These are phyloP conservation scores for Camelina neglecta DNA, from an alignment of 345 rosid species.

Conservation along the genomic window DNA sequence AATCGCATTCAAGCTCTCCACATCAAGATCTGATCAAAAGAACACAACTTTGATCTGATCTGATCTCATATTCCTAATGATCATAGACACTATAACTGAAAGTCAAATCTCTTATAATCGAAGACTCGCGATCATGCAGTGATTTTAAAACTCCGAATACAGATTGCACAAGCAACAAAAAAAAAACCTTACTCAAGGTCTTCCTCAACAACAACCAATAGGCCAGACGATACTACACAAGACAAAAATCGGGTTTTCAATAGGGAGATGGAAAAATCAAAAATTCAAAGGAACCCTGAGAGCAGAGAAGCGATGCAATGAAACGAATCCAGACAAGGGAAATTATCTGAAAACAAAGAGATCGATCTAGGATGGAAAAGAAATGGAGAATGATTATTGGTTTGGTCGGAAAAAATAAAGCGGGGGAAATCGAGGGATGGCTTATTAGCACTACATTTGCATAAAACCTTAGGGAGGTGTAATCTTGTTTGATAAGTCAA, in stretches of 20 bases:
- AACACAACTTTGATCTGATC: slow-evolving; percentile 7
- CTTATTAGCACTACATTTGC: slow-evolving; percentile 26
- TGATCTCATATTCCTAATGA: slow-evolving; percentile 40
- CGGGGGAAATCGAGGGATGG: slow-evolving; percentile 30
- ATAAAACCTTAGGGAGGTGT: slow-evolving; percentile 14
- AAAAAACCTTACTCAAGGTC: slow-evolving; percentile 28
- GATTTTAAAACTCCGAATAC: background rate
- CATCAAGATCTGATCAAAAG: slow-evolving; percentile 52
- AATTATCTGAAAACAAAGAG: slow-evolving; percentile 16
- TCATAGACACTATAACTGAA: slow-evolving; percentile 30
- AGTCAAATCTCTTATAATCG: slow-evolving; percentile 31
- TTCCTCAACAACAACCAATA: slow-evolving; percentile 18
- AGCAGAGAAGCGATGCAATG: slow-evolving; percentile 28
- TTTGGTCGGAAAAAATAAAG: slow-evolving; percentile 19
- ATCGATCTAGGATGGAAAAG: slow-evolving; percentile 27
- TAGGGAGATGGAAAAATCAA: background rate
- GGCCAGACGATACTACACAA: background rate
- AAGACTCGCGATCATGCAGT: slow-evolving; percentile 23
- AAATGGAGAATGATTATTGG: background rate
- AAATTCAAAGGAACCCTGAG: slow-evolving; percentile 33
- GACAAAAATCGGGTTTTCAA: background rate
- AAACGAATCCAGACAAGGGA: slow-evolving; percentile 1
- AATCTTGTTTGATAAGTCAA: slow-evolving; percentile 24
- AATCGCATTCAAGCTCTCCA: slow-evolving; percentile 35
- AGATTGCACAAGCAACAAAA: background rate